These are phyloP conservation scores for Gynandropsis gynandra DNA, from an alignment of 345 rosid species.

Conservation along the genomic window DNA sequence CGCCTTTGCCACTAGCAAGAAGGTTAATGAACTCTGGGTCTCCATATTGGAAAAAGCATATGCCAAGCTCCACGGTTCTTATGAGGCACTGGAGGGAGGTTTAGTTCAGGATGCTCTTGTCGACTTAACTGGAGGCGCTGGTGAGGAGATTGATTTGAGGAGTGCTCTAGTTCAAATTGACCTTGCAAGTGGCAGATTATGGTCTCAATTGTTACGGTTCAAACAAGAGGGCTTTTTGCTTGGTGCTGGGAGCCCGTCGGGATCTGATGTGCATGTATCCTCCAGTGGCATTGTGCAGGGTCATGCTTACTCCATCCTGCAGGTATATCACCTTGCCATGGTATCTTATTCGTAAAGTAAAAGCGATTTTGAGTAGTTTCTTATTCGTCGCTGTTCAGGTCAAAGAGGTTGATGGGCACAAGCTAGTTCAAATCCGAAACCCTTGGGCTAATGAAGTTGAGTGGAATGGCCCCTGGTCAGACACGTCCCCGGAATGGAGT, in stretches of 20 bases:
- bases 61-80: conserved; percentile 97
- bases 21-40: conserved; percentile 92
- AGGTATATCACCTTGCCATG: conserved; percentile 46
- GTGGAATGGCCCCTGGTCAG: conserved; percentile 99
- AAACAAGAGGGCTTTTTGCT: conserved; percentile 98
- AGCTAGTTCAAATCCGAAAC: conserved; percentile 95
- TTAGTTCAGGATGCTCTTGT: conserved; percentile 99
- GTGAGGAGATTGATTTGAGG: conserved; percentile 99
- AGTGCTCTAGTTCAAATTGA: conserved; percentile 99
- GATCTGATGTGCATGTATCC: conserved; percentile 96
- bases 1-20: conserved; percentile 95
- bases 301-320: conserved; percentile 94
- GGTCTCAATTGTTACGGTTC: conserved; percentile 97
- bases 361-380: conserved; percentile 1
- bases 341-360: conserved; percentile 1
- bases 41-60: conserved; percentile 95
- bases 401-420: conserved; percentile 96
- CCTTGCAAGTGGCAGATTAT: conserved; percentile 97
- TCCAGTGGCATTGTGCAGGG: conserved; percentile 99
- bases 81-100: conserved; percentile 98
- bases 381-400: conserved; percentile 42
- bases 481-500: conserved; percentile 91
- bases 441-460: conserved; percentile 99
- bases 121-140: conserved; percentile 99
- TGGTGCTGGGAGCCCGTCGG: conserved; percentile 99